These are phyloP conservation scores for Acer campestre DNA, from an alignment of 345 rosid species.

Conservation along the genomic window DNA sequence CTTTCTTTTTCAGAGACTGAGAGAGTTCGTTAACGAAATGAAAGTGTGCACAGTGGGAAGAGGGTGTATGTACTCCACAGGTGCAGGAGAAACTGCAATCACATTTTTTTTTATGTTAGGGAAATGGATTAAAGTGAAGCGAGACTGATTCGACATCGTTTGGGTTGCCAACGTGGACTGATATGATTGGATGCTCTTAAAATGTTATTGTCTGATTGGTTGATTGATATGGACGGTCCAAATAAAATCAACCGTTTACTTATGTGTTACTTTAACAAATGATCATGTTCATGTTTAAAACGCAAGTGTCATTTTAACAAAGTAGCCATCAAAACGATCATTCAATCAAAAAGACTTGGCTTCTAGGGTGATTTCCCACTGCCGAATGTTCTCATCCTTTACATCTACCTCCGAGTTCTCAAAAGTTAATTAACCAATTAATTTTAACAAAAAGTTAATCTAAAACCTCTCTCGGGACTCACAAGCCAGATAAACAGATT, in stretches of 20 bases:
- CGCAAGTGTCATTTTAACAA: not conserved
- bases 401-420: not conserved
- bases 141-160: not conserved
- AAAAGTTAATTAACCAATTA: too few relatives aligned
- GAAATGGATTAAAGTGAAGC: not conserved
- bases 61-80: not conserved
- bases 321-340: not conserved
- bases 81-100: not conserved
- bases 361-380: not conserved
- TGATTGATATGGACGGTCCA: not conserved
- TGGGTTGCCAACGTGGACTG: not conserved
- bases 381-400: not conserved
- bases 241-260: not conserved
- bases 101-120: slow-evolving; percentile 5
- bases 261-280: too few relatives aligned
- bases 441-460: too few relatives aligned
- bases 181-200: not conserved
- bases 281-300: not conserved
- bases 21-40: slow-evolving; percentile 13
- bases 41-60: not conserved
- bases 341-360: not conserved
- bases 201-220: not conserved
- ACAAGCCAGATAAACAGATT: too few relatives aligned
- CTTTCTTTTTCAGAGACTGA: not conserved
- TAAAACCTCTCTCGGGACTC: too few relatives aligned